These are phyloP conservation scores for Nicotiana tabacum DNA, from an alignment of 257 asterid genomes.

Conservation along the genomic window DNA sequence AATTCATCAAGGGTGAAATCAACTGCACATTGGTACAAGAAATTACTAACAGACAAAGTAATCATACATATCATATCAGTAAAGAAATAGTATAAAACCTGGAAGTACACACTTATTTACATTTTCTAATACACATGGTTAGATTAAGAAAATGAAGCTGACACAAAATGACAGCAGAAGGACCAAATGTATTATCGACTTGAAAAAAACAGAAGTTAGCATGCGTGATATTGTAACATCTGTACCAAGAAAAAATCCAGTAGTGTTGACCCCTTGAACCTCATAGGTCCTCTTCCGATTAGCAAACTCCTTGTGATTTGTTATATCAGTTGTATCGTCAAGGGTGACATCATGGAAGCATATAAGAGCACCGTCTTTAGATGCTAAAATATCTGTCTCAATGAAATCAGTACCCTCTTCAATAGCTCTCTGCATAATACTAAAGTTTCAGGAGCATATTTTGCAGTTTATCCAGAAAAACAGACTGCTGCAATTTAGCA, in stretches of 20 bases:
- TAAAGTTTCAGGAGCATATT: conserved; percentile 1
- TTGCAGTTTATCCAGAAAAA: conserved; percentile 3
- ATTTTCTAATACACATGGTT: neutral
- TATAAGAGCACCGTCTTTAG: conserved; percentile 86
- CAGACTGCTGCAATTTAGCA: neutral
- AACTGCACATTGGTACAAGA: conserved; percentile 38
- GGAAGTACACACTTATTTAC: neutral
- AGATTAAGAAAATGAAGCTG: neutral
- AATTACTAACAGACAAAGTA: neutral
- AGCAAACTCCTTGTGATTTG: conserved; percentile 56
- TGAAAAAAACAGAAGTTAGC: neutral
- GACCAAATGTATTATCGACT: neutral
- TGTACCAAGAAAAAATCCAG: conserved; percentile 76
- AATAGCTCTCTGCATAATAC: conserved; percentile 78
- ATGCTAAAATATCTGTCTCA: conserved; percentile 75
- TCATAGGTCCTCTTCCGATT: conserved; percentile 64
- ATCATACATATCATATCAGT: neutral
- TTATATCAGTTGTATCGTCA: conserved; percentile 71
- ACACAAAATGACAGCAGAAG: neutral
- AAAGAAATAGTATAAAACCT: neutral
- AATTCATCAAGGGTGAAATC: conserved; percentile 84
- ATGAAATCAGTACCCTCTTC: conserved; percentile 98
- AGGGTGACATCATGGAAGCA: conserved; percentile 75
- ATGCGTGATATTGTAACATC: neutral
- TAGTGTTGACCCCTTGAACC: conserved; percentile 60